phyloP scores from a whole-genome alignment of 768 basidiomycete species.

The Holtermannia corniformis region DNA sequence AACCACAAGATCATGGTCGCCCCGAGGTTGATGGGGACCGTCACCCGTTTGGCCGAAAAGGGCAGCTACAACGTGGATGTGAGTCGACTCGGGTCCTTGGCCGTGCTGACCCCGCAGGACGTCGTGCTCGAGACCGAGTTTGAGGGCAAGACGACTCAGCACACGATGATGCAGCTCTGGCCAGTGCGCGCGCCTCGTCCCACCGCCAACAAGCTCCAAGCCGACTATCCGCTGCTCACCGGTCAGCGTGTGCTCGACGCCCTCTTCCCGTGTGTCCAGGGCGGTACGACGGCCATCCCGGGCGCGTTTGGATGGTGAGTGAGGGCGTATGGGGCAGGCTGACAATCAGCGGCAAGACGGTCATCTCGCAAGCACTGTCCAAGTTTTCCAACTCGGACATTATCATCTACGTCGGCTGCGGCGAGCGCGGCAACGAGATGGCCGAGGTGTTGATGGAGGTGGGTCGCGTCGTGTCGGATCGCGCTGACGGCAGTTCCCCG shows the following conservation, averaged over 20 bases:
- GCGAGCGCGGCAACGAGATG: conserved; percentile 79
- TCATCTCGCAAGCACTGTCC: conserved; percentile 86
- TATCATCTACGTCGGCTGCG: conserved; percentile 97
- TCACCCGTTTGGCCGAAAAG: conserved; percentile 86
- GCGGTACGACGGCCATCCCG: conserved; percentile 56
- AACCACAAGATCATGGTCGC: conserved; percentile 96
- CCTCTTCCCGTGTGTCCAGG: conserved; percentile 71
- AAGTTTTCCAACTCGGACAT: conserved; percentile 99
- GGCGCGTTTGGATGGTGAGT: conserved; percentile 86
- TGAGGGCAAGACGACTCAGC: conserved; percentile 83
- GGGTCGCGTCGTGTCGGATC: conserved; percentile 3
- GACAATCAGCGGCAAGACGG: conserved; percentile 51
- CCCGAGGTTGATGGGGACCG: conserved; percentile 87
- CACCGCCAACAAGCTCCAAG: conserved; percentile 87
- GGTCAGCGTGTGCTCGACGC: conserved; percentile 96
- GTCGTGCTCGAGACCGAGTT: conserved; percentile 95
- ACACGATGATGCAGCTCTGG: conserved; percentile 97
- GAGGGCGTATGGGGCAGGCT: conserved; percentile 1
- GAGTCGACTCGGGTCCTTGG: conserved; percentile 25
- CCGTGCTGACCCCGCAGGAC: conserved; percentile 50
- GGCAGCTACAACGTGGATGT: conserved; percentile 88
- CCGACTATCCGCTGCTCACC: conserved; percentile 81
- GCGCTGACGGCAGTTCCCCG: conserved; percentile 50
- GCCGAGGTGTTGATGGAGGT: conserved; percentile 99
- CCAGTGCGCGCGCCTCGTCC: conserved; percentile 97